These are phyloP conservation scores for Hyaloscypha variabilis DNA, from an alignment of 495 filamentous ascomycete species.

Conservation along the genomic window DNA sequence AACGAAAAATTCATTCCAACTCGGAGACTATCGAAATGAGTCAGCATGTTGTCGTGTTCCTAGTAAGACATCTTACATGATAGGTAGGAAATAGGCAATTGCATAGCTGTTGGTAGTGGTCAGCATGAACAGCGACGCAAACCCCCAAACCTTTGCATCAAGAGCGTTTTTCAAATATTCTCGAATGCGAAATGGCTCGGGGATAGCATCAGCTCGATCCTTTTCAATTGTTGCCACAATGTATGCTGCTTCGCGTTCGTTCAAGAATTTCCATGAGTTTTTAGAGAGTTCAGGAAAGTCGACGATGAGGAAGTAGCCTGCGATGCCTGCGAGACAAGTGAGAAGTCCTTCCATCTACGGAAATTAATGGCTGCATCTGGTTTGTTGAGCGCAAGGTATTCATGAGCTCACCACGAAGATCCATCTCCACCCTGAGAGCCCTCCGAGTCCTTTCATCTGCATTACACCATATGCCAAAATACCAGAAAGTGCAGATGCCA, in stretches of 20 bases:
- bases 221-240: slow-evolving; percentile 59
- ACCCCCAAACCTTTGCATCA: slow-evolving; percentile 63
- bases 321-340: slow-evolving; percentile 60
- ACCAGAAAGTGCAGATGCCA: slow-evolving; percentile 62
- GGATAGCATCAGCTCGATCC: slow-evolving; percentile 59
- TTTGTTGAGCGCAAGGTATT: too few relatives aligned
- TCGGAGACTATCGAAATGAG: slow-evolving; percentile 35
- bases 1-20: slow-evolving; percentile 59
- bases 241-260: slow-evolving; percentile 54
- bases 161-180: slow-evolving; percentile 50
- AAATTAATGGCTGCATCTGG: slow-evolving; percentile 39
- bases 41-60: too few relatives aligned
- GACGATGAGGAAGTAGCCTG: slow-evolving; percentile 55
- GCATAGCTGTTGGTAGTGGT: slow-evolving; percentile 53
- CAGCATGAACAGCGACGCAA: slow-evolving; percentile 36
- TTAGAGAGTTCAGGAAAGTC: slow-evolving; percentile 59
- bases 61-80: too few relatives aligned
- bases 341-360: slow-evolving; percentile 63
- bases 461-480: slow-evolving; percentile 69
- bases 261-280: slow-evolving; percentile 58
- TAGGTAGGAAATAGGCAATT: slow-evolving; percentile 69
- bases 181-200: slow-evolving; percentile 50
- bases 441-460: slow-evolving; percentile 53
- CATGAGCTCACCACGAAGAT: slow-evolving; percentile 37
- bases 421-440: slow-evolving; percentile 63